phyloP scores from a whole-genome alignment of 2,329 filamentous ascomycete species.

The Aspergillus bombycis region DNA sequence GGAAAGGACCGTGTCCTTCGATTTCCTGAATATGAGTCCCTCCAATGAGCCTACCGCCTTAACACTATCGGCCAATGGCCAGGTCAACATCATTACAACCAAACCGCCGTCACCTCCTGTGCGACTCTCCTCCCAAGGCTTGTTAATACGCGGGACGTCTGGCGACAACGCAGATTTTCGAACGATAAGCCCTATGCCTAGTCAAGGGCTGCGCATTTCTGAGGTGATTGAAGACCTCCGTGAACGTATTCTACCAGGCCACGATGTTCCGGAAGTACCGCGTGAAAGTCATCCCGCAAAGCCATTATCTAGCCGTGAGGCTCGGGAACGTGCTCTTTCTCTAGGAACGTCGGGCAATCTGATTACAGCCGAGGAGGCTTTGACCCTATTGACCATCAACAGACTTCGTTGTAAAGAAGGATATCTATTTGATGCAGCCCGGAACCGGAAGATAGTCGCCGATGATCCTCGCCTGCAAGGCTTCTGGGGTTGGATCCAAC shows the following conservation, averaged over 20 bases:
- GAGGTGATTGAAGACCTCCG: slow-evolving; percentile 35
- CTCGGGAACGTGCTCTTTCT: slow-evolving; percentile 39
- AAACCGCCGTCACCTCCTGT: slow-evolving; percentile 46
- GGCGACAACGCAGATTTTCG: slow-evolving; percentile 34
- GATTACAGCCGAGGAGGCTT: slow-evolving; percentile 42
- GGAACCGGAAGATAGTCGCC: slow-evolving; percentile 58
- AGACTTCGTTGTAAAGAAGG: slow-evolving; percentile 58
- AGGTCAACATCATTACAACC: slow-evolving; percentile 53
- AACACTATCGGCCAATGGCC: slow-evolving; percentile 55
- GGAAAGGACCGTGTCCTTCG: slow-evolving; percentile 60
- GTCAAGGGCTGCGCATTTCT: slow-evolving; percentile 31
- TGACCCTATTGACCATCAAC: slow-evolving; percentile 46
- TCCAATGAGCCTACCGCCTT: slow-evolving; percentile 56
- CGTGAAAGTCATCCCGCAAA: slow-evolving; percentile 12
- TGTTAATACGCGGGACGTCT: slow-evolving; percentile 35
- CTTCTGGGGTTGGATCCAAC: slow-evolving; percentile 62
- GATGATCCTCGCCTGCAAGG: slow-evolving; percentile 61
- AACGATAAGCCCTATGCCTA: slow-evolving; percentile 34
- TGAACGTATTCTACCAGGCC: slow-evolving; percentile 25
- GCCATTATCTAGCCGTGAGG: slow-evolving; percentile 43
- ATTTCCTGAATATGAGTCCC: slow-evolving; percentile 57
- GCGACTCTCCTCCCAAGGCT: slow-evolving; percentile 41
- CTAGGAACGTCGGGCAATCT: slow-evolving; percentile 30
- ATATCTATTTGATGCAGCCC: slow-evolving; percentile 56
- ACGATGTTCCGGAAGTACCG: slow-evolving; percentile 13